Evolutionary conservation across 306 rosid species (phyloP).

Genomic region (Macrotyloma uniflorum): DNA sequence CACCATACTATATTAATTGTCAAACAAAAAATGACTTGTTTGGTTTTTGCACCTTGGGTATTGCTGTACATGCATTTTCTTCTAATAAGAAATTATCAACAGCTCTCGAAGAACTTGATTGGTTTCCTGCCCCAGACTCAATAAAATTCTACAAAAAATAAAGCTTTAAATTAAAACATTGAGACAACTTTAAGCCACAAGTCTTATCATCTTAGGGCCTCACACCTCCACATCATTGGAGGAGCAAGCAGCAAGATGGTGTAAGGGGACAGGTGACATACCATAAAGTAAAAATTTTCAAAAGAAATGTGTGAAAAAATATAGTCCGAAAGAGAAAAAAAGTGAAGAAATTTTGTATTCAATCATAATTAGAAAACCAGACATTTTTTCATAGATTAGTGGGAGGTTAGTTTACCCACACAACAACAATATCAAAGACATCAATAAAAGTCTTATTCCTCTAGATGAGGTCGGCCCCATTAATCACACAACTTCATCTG

Average conservation of each 20-base stretch:
- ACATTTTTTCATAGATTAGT: slow-evolving; percentile 3
- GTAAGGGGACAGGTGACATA: too few relatives aligned
- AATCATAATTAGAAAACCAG: not conserved
- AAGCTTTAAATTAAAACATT: slow-evolving; percentile 16
- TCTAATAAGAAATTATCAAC: slow-evolving; percentile 50
- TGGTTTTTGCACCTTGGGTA: too few relatives aligned
- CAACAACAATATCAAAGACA: not conserved
- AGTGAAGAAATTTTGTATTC: not conserved
- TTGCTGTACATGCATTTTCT: too few relatives aligned
- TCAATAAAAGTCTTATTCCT: not conserved
- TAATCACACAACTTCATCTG: not conserved
- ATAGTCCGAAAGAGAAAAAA: not conserved
- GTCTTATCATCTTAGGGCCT: too few relatives aligned
- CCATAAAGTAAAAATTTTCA: too few relatives aligned
- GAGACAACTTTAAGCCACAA: slow-evolving; percentile 16
- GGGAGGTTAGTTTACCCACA: too few relatives aligned
- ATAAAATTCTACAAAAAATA: slow-evolving; percentile 46
- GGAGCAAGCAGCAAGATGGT: too few relatives aligned
- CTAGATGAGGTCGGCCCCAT: not conserved
- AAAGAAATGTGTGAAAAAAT: not conserved
- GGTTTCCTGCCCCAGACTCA: slow-evolving; percentile 48
- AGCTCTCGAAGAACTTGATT: slow-evolving; percentile 49
- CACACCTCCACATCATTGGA: too few relatives aligned
- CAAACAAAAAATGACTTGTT: too few relatives aligned
- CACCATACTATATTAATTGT: too few relatives aligned